These are phyloP conservation scores for Mucor lusitanicus DNA, from an alignment of 371 early-diverging fungal species.

Conservation along the genomic window DNA sequence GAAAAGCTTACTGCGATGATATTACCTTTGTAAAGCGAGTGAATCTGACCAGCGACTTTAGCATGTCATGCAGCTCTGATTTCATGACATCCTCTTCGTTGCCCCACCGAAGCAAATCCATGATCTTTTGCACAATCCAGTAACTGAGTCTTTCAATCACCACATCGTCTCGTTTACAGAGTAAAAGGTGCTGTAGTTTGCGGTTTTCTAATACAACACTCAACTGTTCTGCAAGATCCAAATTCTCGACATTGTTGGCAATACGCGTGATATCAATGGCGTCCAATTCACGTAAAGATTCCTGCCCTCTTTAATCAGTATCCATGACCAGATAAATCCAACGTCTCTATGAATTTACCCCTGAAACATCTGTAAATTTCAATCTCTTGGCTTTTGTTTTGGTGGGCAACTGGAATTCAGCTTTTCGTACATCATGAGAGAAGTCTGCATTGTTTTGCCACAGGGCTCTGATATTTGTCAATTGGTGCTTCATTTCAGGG, in stretches of 20 bases:
- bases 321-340: not conserved
- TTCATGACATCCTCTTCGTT: slow-evolving; percentile 33
- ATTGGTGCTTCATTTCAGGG: slow-evolving; percentile 25
- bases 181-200: slow-evolving; percentile 49
- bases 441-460: slow-evolving; percentile 24
- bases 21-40: slow-evolving; percentile 41
- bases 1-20: no score
- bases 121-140: slow-evolving; percentile 49
- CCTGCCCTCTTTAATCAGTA: not conserved
- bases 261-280: slow-evolving; percentile 22
- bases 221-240: slow-evolving; percentile 50
- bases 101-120: slow-evolving; percentile 42
- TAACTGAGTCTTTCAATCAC: slow-evolving; percentile 46
- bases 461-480: slow-evolving; percentile 27
- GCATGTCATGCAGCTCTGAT: slow-evolving; percentile 33
- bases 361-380: not conserved
- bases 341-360: not conserved
- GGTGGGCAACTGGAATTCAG: slow-evolving; percentile 2
- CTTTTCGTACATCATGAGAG: slow-evolving; percentile 1
- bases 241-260: slow-evolving; percentile 39
- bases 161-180: slow-evolving; percentile 28
- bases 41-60: slow-evolving; percentile 37
- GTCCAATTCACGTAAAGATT: slow-evolving; percentile 4
- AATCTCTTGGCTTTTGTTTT: slow-evolving; percentile 10
- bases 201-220: slow-evolving; percentile 47